These are phyloP conservation scores for Moniliella sp. DNA, from an alignment of 1,284 basidiomycete genomes.

Conservation along the genomic window DNA sequence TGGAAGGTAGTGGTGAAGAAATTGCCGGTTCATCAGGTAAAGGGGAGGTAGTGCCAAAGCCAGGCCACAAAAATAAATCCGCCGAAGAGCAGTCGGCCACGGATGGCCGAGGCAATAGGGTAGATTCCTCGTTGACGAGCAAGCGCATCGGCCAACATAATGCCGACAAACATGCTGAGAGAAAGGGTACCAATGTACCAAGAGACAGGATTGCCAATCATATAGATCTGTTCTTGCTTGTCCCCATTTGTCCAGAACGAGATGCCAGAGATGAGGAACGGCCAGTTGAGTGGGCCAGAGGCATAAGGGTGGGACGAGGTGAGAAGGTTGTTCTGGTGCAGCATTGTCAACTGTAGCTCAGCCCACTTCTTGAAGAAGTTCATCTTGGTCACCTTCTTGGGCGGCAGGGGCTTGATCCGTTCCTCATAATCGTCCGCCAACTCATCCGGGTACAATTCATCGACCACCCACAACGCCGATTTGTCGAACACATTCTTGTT, in stretches of 20 bases:
- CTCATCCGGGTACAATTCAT: conserved; percentile 55
- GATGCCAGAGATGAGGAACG: conserved; percentile 79
- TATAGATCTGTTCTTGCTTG: conserved; percentile 54
- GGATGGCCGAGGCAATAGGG: conserved; percentile 56
- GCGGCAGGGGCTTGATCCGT: conserved; percentile 21
- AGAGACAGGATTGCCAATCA: conserved; percentile 75
- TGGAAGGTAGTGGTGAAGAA: conserved; percentile 87
- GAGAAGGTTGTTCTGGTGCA: conserved; percentile 88
- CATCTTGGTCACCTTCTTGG: conserved; percentile 54
- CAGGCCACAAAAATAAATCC: conserved; percentile 85
- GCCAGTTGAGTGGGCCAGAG: conserved; percentile 83
- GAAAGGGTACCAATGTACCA: conserved; percentile 84
- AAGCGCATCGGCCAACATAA: conserved; percentile 66
- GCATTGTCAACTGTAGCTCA: conserved; percentile 85
- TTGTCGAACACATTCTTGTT: conserved; percentile 75
- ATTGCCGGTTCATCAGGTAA: conserved; percentile 91
- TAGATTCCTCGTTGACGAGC: conserved; percentile 63
- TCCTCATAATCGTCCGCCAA: conserved; percentile 21
- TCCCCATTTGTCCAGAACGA: conserved; percentile 66
- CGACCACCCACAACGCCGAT: conserved; percentile 65
- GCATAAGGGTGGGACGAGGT: conserved; percentile 90
- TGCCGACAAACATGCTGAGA: conserved; percentile 66
- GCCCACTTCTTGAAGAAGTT: conserved; percentile 86
- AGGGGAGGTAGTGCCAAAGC: conserved; percentile 87
- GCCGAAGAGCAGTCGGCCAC: conserved; percentile 74